A percentile compares a stretch with the other conserved stretches of the same genome.
Evolutionary conservation across 192 early-diverging fungal species (phyloP).

Genomic region (Podila epicladia): DNA sequence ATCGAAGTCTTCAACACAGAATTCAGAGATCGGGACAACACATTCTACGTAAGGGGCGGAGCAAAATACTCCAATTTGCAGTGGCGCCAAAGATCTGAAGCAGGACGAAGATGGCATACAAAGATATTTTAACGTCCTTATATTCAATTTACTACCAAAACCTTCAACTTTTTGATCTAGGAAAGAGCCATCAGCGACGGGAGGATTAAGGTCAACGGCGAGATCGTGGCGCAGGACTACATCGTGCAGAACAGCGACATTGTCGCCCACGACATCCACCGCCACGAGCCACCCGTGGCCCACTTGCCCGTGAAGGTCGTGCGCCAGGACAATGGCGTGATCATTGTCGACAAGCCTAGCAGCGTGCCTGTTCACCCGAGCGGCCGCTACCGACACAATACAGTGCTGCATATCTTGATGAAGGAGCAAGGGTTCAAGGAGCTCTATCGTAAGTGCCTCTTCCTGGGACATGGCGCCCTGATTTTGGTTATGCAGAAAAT

Average conservation of each 20-base stretch:
- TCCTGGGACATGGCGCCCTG: too few relatives aligned
- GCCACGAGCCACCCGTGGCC: conserved; percentile 95
- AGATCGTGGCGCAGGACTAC: conserved; percentile 63
- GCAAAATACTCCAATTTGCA: neutral
- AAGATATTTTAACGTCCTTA: neutral
- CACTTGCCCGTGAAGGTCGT: conserved; percentile 73
- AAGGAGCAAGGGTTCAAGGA: conserved; percentile 66
- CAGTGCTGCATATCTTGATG: conserved; percentile 74
- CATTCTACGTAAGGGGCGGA: conserved; percentile 79
- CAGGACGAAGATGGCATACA: neutral
- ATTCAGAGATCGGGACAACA: conserved; percentile 82
- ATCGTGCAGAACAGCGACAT: conserved; percentile 82
- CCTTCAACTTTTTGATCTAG: conserved; percentile 27
- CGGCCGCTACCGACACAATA: conserved; percentile 91
- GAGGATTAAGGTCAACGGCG: conserved; percentile 82
- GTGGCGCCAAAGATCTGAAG: too few relatives aligned
- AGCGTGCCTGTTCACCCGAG: conserved; percentile 86
- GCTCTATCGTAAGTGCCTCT: conserved; percentile 60
- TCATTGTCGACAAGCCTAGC: conserved; percentile 91
- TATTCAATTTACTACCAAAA: neutral
- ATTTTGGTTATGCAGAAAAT: too few relatives aligned
- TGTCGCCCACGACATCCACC: conserved; percentile 85
- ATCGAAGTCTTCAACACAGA: conserved; percentile 87
- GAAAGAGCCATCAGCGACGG: conserved; percentile 81
- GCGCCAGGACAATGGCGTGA: conserved; percentile 66